A percentile compares a stretch with the other conserved stretches of the same genome.
These are phyloP conservation scores for Trametes punicea DNA, from an alignment of 768 basidiomycete species.

Conservation along the genomic window DNA sequence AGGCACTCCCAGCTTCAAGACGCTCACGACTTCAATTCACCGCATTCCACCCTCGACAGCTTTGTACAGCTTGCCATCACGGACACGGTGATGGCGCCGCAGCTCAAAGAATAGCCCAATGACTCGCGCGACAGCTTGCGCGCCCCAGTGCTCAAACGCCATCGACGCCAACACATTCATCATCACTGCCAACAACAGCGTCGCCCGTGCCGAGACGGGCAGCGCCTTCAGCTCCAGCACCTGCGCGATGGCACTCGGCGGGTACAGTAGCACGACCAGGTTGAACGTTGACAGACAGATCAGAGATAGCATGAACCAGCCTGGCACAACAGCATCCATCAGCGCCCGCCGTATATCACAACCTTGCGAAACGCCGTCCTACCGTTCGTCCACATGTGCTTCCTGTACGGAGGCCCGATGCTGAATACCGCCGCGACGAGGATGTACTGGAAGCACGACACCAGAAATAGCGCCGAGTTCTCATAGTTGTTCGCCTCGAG, in stretches of 20 bases:
- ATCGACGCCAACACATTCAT: conserved; percentile 71
- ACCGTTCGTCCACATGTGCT: conserved; percentile 96
- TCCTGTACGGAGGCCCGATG: conserved; percentile 95
- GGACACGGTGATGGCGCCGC: conserved; percentile 45
- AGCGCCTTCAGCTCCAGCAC: conserved; percentile 78
- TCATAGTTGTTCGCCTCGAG: conserved; percentile 87
- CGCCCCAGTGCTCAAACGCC: conserved; percentile 75
- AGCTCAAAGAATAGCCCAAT: conserved; percentile 47
- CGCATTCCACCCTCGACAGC: conserved; percentile 72
- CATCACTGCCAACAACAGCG: conserved; percentile 63
- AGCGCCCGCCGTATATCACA: neutral
- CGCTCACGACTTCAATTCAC: too few species aligned
- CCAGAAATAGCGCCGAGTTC: conserved; percentile 86
- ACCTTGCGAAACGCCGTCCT: conserved; percentile 25
- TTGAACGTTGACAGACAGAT: conserved; percentile 68
- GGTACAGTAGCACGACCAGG: conserved; percentile 69
- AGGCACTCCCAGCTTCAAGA: neutral
- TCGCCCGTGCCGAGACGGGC: conserved; percentile 61
- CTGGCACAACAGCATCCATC: conserved; percentile 1
- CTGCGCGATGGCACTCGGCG: conserved; percentile 53
- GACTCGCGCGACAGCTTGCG: conserved; percentile 51
- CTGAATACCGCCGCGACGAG: conserved; percentile 96
- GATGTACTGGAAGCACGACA: conserved; percentile 99
- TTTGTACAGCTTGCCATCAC: conserved; percentile 81
- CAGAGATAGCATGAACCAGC: conserved; percentile 82